Conservation (phyloP, 2,329 filamentous ascomycete species). For the Fusarium sp. region DNA sequence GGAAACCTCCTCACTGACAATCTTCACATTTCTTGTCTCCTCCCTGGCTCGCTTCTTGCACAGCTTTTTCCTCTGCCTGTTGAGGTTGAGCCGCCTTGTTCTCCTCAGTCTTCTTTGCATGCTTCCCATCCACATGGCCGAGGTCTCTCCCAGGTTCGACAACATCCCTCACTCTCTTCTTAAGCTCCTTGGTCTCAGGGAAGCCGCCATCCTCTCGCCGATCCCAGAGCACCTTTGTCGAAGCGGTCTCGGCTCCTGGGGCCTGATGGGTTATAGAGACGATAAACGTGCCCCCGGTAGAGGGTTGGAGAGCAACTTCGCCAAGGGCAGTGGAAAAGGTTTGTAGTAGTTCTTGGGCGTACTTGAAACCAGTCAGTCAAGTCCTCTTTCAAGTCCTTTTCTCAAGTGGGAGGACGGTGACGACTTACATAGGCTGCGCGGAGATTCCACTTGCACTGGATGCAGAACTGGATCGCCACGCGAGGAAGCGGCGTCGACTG, state of each 20-base stretch:
- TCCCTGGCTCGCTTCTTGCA: not conserved
- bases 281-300: constrained; percentile 85
- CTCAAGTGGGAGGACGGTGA: constrained; percentile 16
- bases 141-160: constrained; percentile 83
- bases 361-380: constrained; percentile 62
- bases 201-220: constrained; percentile 89
- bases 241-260: constrained; percentile 40
- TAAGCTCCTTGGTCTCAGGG: constrained; percentile 92
- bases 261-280: constrained; percentile 69
- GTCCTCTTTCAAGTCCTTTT: not conserved
- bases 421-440: constrained; percentile 83
- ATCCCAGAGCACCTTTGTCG: constrained; percentile 81
- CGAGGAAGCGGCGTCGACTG: constrained; percentile 63
- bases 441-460: constrained; percentile 93
- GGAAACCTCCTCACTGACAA: constrained; percentile 34
- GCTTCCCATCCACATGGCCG: constrained; percentile 80
- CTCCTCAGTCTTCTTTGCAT: constrained; percentile 35
- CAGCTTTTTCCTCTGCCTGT: not conserved
- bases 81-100: constrained; percentile 16
- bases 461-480: constrained; percentile 91
- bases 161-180: constrained; percentile 84
- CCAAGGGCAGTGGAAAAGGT: constrained; percentile 88
- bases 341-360: constrained; percentile 92
- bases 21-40: constrained; percentile 44
- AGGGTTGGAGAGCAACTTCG: constrained; percentile 87